These are phyloP conservation scores for Aspergillus spinulosporus DNA, from an alignment of 2,329 filamentous ascomycete genomes.

Conservation along the genomic window DNA sequence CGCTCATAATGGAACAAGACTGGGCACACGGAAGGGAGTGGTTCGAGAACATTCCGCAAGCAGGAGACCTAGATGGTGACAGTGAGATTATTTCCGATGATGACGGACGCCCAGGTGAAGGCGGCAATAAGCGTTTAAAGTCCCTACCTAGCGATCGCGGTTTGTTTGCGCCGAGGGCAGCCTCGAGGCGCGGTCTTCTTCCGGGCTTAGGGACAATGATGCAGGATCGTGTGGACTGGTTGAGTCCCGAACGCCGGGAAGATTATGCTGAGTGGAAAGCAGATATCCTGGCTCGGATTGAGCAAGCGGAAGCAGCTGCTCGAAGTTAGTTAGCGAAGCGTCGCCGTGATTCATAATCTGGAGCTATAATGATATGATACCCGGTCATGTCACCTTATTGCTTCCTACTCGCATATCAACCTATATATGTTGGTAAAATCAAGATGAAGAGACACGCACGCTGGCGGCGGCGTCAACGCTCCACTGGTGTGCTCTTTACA, in stretches of 20 bases:
- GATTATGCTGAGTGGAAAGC: constrained; percentile 49
- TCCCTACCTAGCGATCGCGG: constrained; percentile 15
- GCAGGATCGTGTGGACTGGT: constrained; percentile 50
- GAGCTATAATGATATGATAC: constrained; percentile 13
- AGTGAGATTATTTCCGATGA: constrained; percentile 36
- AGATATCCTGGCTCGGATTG: constrained; percentile 41
- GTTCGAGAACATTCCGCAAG: constrained; percentile 60
- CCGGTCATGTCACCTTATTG: constrained; percentile 5
- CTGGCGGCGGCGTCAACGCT: too few relatives aligned
- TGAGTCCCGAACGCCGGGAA: constrained; percentile 46
- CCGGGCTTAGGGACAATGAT: constrained; percentile 54
- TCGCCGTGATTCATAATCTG: background rate
- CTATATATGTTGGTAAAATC: background rate
- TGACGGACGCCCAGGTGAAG: constrained; percentile 38
- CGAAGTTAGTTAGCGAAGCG: background rate
- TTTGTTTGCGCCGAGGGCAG: constrained; percentile 16
- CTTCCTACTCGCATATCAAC: constrained; percentile 6
- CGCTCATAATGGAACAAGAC: constrained; percentile 52
- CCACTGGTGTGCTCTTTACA: too few relatives aligned
- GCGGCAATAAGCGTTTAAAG: constrained; percentile 31
- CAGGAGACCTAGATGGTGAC: constrained; percentile 37
- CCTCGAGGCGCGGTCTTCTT: constrained; percentile 41
- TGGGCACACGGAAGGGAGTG: constrained; percentile 64
- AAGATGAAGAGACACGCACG: background rate
- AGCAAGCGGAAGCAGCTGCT: constrained; percentile 30